phyloP scores from a whole-genome alignment of 129 eudicot species.

The Tagetes patula region DNA sequence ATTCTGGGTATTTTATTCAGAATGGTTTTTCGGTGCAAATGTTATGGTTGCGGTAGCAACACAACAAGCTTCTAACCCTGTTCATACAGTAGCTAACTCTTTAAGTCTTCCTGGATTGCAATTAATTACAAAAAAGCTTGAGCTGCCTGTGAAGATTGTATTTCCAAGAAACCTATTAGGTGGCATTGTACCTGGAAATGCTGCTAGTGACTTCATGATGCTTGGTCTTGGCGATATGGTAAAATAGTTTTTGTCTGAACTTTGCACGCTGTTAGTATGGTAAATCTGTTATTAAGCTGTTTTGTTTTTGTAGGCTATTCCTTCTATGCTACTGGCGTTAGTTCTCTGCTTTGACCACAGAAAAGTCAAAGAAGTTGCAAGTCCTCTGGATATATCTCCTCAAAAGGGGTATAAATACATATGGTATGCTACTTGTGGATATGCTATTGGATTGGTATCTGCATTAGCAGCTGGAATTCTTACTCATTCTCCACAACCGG shows the following conservation, averaged over 20 bases:
- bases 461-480: slow-evolving; percentile 91
- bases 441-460: slow-evolving; percentile 70
- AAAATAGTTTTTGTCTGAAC: slow-evolving; percentile 23
- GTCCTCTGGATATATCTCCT: slow-evolving; percentile 51
- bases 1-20: slow-evolving; percentile 95
- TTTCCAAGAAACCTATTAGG: slow-evolving; percentile 91
- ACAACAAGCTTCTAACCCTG: slow-evolving; percentile 95
- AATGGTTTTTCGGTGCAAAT: slow-evolving; percentile 85
- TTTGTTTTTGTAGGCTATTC: slow-evolving; percentile 76
- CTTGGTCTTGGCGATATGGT: slow-evolving; percentile 99
- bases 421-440: slow-evolving; percentile 80
- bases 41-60: slow-evolving; percentile 99
- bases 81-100: slow-evolving; percentile 85
- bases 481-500: slow-evolving; percentile 95
- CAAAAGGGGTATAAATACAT: slow-evolving; percentile 74
- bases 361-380: slow-evolving; percentile 52
- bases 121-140: slow-evolving; percentile 83
- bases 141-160: slow-evolving; percentile 92
- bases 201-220: slow-evolving; percentile 88
- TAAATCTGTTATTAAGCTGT: neutral
- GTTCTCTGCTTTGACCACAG: slow-evolving; percentile 88
- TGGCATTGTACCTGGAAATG: slow-evolving; percentile 71
- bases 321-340: slow-evolving; percentile 94
- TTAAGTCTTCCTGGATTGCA: slow-evolving; percentile 95
- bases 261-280: neutral